Conservation (phyloP, 192 early-diverging fungal genomes). For the Globomyces pollinis-pini region DNA sequence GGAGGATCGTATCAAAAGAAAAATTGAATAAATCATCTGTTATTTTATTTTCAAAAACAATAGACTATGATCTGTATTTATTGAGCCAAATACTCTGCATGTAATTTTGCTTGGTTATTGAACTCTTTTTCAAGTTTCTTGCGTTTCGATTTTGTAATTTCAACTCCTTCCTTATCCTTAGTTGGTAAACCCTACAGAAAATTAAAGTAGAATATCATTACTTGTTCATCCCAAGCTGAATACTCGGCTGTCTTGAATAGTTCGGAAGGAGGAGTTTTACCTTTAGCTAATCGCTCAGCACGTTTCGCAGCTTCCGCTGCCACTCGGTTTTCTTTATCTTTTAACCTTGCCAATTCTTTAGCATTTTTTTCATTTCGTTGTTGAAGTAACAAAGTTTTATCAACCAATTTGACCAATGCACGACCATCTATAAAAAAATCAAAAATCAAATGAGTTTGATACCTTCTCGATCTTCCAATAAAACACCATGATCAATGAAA, state of each 20-base stretch:
- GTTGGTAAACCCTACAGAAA: conserved; percentile 67
- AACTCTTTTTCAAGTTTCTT: conserved; percentile 88
- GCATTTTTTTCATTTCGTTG: conserved; percentile 45
- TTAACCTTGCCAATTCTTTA: conserved; percentile 57
- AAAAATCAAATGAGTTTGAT: no score
- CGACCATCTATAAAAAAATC: conserved; percentile 55
- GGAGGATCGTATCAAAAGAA: neutral
- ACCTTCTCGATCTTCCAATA: conserved; percentile 86
- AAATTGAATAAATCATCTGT: neutral
- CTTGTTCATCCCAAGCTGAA: conserved; percentile 68
- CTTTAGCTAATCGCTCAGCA: conserved; percentile 69
- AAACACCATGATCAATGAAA: conserved; percentile 79
- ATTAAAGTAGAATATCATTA: no score
- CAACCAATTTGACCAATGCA: conserved; percentile 86
- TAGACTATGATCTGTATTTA: no score
- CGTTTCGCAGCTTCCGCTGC: conserved; percentile 52
- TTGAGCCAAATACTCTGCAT: conserved; percentile 73
- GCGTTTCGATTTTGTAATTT: conserved; percentile 69
- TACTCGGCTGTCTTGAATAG: conserved; percentile 73
- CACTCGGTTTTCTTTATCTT: conserved; percentile 38
- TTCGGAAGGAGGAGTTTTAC: conserved; percentile 64
- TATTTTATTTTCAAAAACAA: neutral
- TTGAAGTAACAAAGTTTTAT: conserved; percentile 36
- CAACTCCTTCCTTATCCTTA: conserved; percentile 71
- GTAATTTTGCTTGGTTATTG: conserved; percentile 80